Conservation (phyloP, 2,329 filamentous ascomycete species). For the Leptosphaerulina australis region DNA sequence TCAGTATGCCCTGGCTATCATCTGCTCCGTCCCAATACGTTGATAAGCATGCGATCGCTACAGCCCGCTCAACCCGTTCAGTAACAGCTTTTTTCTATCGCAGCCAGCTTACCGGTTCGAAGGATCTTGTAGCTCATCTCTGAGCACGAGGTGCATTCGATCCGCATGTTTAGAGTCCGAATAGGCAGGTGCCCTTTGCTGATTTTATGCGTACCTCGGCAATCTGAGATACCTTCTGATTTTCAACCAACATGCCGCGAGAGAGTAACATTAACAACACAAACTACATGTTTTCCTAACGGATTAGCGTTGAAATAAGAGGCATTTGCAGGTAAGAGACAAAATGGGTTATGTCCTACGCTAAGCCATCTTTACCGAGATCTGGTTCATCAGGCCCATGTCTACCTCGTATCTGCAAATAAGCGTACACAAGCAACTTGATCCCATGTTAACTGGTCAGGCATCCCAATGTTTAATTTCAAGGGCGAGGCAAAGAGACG, state of each 20-base stretch:
- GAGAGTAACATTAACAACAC: too few relatives aligned
- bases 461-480: not conserved
- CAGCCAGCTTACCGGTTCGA: too few relatives aligned
- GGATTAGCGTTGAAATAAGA: too few relatives aligned
- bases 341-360: not conserved
- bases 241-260: too few relatives aligned
- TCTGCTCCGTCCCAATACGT: too few relatives aligned
- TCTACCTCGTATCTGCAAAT: constrained; percentile 14
- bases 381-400: not conserved
- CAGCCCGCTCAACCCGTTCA: too few relatives aligned
- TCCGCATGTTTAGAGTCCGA: not conserved
- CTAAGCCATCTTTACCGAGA: constrained; percentile 2
- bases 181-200: not conserved
- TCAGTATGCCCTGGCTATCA: too few relatives aligned
- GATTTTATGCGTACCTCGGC: not conserved
- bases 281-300: too few relatives aligned
- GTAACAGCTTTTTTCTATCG: too few relatives aligned
- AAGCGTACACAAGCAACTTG: constrained; percentile 13
- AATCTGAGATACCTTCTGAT: too few relatives aligned
- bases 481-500: not conserved
- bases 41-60: too few relatives aligned
- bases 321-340: not conserved
- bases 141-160: not conserved
- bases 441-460: not conserved
- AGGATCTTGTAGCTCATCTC: constrained; percentile 5